phyloP scores from a whole-genome alignment of 768 basidiomycete genomes.

The Psilocybe cubensis region DNA sequence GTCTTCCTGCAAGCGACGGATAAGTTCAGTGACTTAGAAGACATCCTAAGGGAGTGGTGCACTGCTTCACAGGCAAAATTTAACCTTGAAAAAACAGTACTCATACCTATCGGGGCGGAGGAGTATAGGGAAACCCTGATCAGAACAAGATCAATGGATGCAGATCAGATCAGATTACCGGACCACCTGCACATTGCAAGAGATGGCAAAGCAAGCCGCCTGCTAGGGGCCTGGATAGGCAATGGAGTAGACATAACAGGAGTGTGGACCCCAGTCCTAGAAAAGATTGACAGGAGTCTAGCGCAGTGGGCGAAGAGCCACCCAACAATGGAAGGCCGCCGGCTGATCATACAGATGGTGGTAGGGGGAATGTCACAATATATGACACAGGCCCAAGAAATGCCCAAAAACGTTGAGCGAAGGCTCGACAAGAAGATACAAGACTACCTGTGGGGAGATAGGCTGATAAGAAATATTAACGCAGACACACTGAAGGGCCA shows the following conservation, averaged over 20 bases:
- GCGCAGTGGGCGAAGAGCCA: neutral
- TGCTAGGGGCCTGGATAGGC: constrained; percentile 38
- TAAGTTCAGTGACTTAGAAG: constrained; percentile 21
- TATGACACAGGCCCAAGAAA: neutral
- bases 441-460: neutral
- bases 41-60: constrained; percentile 42
- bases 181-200: constrained; percentile 28
- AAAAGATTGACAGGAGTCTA: neutral
- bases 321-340: neutral
- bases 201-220: constrained; percentile 31
- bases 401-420: neutral
- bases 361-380: neutral
- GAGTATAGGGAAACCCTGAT: constrained; percentile 20
- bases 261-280: constrained; percentile 27
- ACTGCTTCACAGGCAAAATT: constrained; percentile 42
- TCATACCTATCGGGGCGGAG: constrained; percentile 35
- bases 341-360: neutral
- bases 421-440: neutral
- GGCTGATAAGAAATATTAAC: neutral
- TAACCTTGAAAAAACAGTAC: constrained; percentile 43
- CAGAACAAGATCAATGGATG: constrained; percentile 1
- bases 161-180: constrained; percentile 12
- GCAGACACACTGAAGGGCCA: neutral
- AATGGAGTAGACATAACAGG: constrained; percentile 24
- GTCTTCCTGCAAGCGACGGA: constrained; percentile 34